Conservation (phyloP, 306 rosid species). For the Arachis hypogaea region DNA sequence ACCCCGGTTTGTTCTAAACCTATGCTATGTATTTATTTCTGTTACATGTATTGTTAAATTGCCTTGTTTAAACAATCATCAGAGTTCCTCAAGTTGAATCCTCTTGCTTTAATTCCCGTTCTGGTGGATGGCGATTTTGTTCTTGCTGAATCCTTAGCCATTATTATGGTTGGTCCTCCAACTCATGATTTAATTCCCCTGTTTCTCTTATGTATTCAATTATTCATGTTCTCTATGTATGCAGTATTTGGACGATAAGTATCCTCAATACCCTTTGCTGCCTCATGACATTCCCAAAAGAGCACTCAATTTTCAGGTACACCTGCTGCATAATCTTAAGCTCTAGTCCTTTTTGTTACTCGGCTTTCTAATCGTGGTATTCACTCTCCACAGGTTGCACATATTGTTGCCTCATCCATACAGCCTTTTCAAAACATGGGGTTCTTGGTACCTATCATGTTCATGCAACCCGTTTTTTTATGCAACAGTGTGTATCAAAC, state of each 20-base stretch:
- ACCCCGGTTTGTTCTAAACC: slow-evolving; percentile 49
- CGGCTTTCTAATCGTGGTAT: slow-evolving; percentile 10
- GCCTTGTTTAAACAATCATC: background rate
- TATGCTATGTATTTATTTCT: no score
- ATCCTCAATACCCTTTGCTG: slow-evolving; percentile 70
- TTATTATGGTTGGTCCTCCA: slow-evolving; percentile 52
- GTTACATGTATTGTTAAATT: no score
- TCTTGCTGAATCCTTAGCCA: slow-evolving; percentile 72
- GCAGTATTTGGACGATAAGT: slow-evolving; percentile 89
- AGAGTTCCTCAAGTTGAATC: slow-evolving; percentile 71
- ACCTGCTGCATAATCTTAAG: background rate
- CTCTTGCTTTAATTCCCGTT: slow-evolving; percentile 68
- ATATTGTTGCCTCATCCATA: slow-evolving; percentile 69
- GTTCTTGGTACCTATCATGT: slow-evolving; percentile 45
- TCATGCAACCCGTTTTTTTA: no score
- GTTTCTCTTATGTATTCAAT: background rate
- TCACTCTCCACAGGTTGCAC: slow-evolving; percentile 55
- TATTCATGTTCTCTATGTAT: background rate
- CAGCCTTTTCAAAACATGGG: slow-evolving; percentile 74
- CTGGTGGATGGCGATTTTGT: slow-evolving; percentile 60
- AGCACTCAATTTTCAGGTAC: slow-evolving; percentile 80
- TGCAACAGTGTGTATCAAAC: no score
- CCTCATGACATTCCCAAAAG: slow-evolving; percentile 62
- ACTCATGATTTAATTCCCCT: background rate
- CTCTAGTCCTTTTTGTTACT: no score